Base-by-base conservation (phyloP, 2,329 filamentous ascomycete genomes). In the Fusarium sp. region DNA sequence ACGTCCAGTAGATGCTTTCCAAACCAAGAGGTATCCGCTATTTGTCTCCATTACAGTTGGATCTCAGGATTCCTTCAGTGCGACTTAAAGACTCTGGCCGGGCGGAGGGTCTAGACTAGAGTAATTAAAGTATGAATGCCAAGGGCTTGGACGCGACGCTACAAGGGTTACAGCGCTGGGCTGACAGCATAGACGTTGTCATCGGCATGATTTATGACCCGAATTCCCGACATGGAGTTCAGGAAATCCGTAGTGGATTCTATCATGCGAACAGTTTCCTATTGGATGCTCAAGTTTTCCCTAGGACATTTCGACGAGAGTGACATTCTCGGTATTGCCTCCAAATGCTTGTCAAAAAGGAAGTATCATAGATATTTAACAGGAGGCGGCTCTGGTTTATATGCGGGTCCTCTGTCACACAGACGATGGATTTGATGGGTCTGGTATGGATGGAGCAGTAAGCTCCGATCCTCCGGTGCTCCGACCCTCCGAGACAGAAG, bases 191-290 rank as follows among this genome's bases (percentile, higher is more conserved):
- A 12, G 25, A 57, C 30, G 32, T 32, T 41, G 37, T 49, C 41
- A 55, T 67, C 63, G 63, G 63, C 55, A 4, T 66, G 56, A 66
- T 66, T 66, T 61, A 66, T 55, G 45, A 10, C 37, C 63, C 63
- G 63, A 65, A 30, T 32, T 22, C 30, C 63, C 55, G 63, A 61
- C 14, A 22, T 32, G n/a, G 37, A 37, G 30, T 56, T 48, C 14
- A 20, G 16, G 3, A 51, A 27, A 32, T 40, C 12, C 5, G 22
- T 8, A 27, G 24, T 22, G 20, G n/a, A 18, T 16, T 57, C 30
- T n/a, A 27, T 46, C 18, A 41, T 46, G 37, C 37, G 37, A 45
- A 18, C 5, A 25, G 24, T 51, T 46, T 34, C 25, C 32, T 8
- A 65, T 65, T 57, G 52, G 61, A 41, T 42, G 16, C 8, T 6